Evolutionary conservation across 306 rosid genomes (phyloP).

Genomic region (Dalbergia cultrata): DNA sequence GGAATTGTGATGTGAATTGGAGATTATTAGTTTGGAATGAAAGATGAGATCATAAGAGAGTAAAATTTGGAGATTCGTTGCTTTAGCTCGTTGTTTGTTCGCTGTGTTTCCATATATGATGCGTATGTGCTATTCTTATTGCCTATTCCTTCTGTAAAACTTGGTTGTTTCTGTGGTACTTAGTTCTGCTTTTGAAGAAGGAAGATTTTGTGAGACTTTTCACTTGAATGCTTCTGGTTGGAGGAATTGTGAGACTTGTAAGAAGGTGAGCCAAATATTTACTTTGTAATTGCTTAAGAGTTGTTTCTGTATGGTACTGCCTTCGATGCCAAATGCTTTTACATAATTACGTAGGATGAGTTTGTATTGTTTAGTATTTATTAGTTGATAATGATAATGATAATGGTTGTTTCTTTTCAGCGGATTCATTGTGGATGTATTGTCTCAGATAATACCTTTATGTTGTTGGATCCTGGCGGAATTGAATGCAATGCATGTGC

Average conservation of each 20-base stretch:
- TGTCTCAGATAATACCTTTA: conserved; percentile 77
- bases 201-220: conserved; percentile 91
- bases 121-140: conserved; percentile 1
- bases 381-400: neutral
- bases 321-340: conserved; percentile 20
- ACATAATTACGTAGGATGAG: neutral
- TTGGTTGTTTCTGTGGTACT: conserved; percentile 55
- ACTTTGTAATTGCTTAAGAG: conserved; percentile 29
- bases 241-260: conserved; percentile 95
- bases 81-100: no score
- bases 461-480: conserved; percentile 96
- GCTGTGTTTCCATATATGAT: neutral
- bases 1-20: conserved; percentile 3
- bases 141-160: conserved; percentile 33
- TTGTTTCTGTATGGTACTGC: conserved; percentile 12
- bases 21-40: conserved; percentile 34
- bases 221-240: conserved; percentile 89
- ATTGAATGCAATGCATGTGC: conserved; percentile 92
- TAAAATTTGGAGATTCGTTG: no score
- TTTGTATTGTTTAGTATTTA: conserved; percentile 34
- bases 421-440: conserved; percentile 97
- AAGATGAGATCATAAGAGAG: neutral
- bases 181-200: conserved; percentile 89
- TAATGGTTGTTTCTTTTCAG: conserved; percentile 65
- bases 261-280: conserved; percentile 72